Evolutionary conservation across 208 protist genomes (phyloP), one percentile per base, ranked within the genome.

Genomic region (Trypanosoma lewisi): DNA sequence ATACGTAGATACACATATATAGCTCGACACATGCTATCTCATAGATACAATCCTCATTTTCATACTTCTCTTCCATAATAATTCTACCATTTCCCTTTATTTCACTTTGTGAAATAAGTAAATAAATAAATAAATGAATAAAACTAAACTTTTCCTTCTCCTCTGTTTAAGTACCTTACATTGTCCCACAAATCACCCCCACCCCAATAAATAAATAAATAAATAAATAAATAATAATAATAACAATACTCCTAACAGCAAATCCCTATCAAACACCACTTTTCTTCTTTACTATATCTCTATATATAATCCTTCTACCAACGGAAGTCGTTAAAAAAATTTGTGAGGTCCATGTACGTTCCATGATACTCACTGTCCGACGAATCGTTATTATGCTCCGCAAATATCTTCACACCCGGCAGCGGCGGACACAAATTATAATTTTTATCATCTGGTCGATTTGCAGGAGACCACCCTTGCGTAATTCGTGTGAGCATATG

Each of bases 251-350:
- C n/a, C n/a, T n/a, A n/a, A n/a, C n/a, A n/a, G n/a, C n/a, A n/a
- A n/a, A n/a, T n/a, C 34, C 4, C 34, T 14, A 39, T 14, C 34
- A 39, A 4, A 39, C 4, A 39, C 34, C 7, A 14, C 11, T 23
- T 58, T 58, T 53, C 42, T 63, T 63, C 23, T 28, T 63, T 27
- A 42, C 25, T 11, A 54, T 16, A 54, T 54, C 8, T 19, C 33
- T 27, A 49, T 49, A n/a, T n/a, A n/a, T 17, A 7, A 28, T 48
- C 14, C 28, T 19, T 28, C 67, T 93, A 95, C 89, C 89, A 95
- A 28, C 85, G 77, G 70, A 86, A 95, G 50, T 95, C 89, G 61
- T 93, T 92, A 73, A 92, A 85, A 47, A 95, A 78, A 61, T 95
- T 95, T 8, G 76, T 86, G 50, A 95, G 63, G 56, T 95, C 74